Conservation (phyloP, 306 rosid species). For the Gastrolobium villosum region DNA sequence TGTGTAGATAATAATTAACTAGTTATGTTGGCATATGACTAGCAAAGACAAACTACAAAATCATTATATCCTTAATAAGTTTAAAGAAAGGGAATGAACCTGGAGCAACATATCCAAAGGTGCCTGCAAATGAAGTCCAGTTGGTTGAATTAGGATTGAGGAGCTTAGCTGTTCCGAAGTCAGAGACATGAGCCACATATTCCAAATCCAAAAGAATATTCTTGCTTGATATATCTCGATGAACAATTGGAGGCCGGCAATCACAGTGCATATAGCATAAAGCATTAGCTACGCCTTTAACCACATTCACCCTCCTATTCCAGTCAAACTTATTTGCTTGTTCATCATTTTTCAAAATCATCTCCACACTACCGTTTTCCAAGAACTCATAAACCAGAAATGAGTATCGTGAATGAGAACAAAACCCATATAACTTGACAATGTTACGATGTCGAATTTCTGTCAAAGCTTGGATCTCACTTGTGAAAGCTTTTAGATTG, state of each 20-base stretch:
- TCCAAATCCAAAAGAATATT: slow-evolving; percentile 40
- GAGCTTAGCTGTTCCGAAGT: slow-evolving; percentile 41
- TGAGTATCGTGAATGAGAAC: not conserved
- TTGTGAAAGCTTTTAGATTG: not conserved
- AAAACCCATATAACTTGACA: slow-evolving; percentile 31
- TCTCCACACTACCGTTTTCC: slow-evolving; percentile 27
- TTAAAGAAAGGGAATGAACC: slow-evolving; percentile 14
- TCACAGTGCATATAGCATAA: slow-evolving; percentile 43
- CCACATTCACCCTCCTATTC: slow-evolving; percentile 22
- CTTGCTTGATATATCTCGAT: slow-evolving; percentile 41
- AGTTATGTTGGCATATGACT: not conserved
- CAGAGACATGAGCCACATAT: slow-evolving; percentile 37
- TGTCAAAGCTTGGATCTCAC: slow-evolving; percentile 36
- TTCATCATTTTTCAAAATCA: slow-evolving; percentile 22
- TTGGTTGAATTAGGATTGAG: slow-evolving; percentile 36
- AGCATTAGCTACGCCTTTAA: slow-evolving; percentile 45
- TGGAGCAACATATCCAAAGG: slow-evolving; percentile 47
- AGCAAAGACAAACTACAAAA: not conserved
- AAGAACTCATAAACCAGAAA: slow-evolving; percentile 40
- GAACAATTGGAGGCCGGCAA: slow-evolving; percentile 35
- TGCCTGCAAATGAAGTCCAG: slow-evolving; percentile 36
- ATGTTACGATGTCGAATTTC: slow-evolving; percentile 43
- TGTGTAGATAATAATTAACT: not conserved
- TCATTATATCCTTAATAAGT: not conserved
- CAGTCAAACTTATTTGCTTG: slow-evolving; percentile 29